Conservation (phyloP, 192 early-diverging fungal genomes). For the Phycomyces blakesleeanus region DNA sequence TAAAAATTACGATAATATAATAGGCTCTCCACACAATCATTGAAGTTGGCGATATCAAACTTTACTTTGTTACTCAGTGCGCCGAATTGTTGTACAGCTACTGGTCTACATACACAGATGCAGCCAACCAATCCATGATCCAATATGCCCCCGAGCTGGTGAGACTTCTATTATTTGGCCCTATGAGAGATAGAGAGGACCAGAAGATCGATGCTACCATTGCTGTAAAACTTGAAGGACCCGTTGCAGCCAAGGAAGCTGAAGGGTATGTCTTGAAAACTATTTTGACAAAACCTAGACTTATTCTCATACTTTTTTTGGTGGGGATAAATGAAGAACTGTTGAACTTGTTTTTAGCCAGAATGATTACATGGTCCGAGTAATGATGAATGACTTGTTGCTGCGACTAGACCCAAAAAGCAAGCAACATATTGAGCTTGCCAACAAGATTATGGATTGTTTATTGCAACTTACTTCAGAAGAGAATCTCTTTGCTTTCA, state of each 20-base stretch:
- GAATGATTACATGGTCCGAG: constrained; percentile 52
- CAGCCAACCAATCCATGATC: constrained; percentile 12
- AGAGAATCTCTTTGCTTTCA: constrained; percentile 13
- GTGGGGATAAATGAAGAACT: constrained; percentile 3
- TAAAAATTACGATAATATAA: not conserved
- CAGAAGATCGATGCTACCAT: constrained; percentile 48
- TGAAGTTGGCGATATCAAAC: constrained; percentile 24
- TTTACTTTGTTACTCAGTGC: constrained; percentile 21
- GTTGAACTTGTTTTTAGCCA: constrained; percentile 24
- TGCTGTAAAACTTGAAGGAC: constrained; percentile 29
- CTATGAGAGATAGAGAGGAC: constrained; percentile 47
- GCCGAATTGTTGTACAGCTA: constrained; percentile 19
- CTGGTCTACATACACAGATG: constrained; percentile 24
- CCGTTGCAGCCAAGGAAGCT: constrained; percentile 3
- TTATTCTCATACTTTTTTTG: not conserved
- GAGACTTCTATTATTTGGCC: constrained; percentile 41
- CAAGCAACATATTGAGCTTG: constrained; percentile 29
- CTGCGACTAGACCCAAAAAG: constrained; percentile 30
- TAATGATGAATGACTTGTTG: constrained; percentile 46
- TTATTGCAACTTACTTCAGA: constrained; percentile 5
- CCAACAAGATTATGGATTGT: constrained; percentile 16
- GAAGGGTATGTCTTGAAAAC: constrained; percentile 25
- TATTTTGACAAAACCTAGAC: not conserved
- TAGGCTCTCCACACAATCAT: constrained; percentile 27
- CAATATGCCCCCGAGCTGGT: constrained; percentile 30